phyloP scores from a whole-genome alignment of 371 early-diverging fungal genomes.

The Mucor irregularis region DNA sequence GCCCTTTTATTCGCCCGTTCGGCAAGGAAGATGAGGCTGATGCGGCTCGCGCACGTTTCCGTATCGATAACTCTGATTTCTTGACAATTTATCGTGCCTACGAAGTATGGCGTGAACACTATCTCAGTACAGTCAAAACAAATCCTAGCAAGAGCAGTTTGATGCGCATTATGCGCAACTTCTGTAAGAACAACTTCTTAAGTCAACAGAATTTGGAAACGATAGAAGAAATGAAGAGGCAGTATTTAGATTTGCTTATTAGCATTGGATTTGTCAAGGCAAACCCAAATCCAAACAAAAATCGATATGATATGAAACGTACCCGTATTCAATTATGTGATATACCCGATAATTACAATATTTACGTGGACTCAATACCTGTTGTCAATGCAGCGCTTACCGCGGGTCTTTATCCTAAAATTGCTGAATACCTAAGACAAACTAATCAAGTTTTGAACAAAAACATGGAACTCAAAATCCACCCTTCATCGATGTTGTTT shows the following conservation, averaged over 20 bases:
- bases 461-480: slow-evolving; percentile 44
- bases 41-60: slow-evolving; percentile 51
- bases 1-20: slow-evolving; percentile 76
- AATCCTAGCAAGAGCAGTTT: slow-evolving; percentile 18
- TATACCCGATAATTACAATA: slow-evolving; percentile 49
- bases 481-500: slow-evolving; percentile 62
- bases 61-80: slow-evolving; percentile 71
- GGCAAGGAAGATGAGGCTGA: slow-evolving; percentile 66
- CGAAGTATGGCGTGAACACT: slow-evolving; percentile 60
- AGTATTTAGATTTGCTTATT: slow-evolving; percentile 71
- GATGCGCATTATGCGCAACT: slow-evolving; percentile 44
- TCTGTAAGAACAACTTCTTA: slow-evolving; percentile 58
- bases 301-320: slow-evolving; percentile 20
- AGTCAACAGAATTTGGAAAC: slow-evolving; percentile 63
- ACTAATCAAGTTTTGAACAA: slow-evolving; percentile 17
- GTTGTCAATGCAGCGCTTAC: slow-evolving; percentile 68
- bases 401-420: slow-evolving; percentile 68
- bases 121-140: slow-evolving; percentile 24
- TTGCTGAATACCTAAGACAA: slow-evolving; percentile 42
- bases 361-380: slow-evolving; percentile 40
- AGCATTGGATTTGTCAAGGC: slow-evolving; percentile 73
- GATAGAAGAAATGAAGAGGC: slow-evolving; percentile 83
- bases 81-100: slow-evolving; percentile 78
- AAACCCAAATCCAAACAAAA: slow-evolving; percentile 16
- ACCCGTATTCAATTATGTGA: slow-evolving; percentile 35